These are phyloP conservation scores for Penicillium alfredii DNA, from an alignment of 495 filamentous ascomycete genomes.

Conservation along the genomic window DNA sequence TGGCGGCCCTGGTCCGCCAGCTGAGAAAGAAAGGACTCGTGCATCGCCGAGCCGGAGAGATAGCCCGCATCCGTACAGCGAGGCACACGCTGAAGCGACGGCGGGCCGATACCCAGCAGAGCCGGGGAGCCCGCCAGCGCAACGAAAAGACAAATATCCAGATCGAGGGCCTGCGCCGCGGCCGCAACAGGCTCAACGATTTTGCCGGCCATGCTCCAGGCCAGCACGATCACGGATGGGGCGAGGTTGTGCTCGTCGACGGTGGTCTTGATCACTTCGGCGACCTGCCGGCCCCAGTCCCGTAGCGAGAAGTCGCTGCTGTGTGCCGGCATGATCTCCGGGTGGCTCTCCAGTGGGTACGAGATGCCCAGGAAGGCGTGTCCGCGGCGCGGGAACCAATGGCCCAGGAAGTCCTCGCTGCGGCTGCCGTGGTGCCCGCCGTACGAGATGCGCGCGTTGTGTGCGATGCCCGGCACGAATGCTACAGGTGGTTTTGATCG, in stretches of 20 bases:
- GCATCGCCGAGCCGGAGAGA: not conserved
- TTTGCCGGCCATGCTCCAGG: constrained; percentile 15
- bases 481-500: constrained; percentile 4
- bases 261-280: constrained; percentile 4
- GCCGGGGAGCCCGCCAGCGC: constrained; percentile 12
- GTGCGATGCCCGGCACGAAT: constrained; percentile 9
- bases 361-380: constrained; percentile 11
- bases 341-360: constrained; percentile 9
- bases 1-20: not conserved
- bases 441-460: constrained; percentile 12
- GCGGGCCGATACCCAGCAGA: constrained; percentile 2
- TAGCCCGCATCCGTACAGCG: not conserved
- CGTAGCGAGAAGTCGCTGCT: constrained; percentile 5
- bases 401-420: constrained; percentile 10
- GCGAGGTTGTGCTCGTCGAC: constrained; percentile 3
- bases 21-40: not conserved
- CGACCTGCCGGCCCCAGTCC: constrained; percentile 12
- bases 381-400: constrained; percentile 10
- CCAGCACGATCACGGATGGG: constrained; percentile 3
- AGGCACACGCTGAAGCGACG: not conserved
- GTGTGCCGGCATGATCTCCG: constrained; percentile 4
- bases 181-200: constrained; percentile 8
- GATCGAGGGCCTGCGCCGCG: not conserved
- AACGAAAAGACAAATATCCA: constrained; percentile 7
- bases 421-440: constrained; percentile 6